Evolutionary conservation across 208 protist genomes (phyloP), one percentile per base, ranked within the genome.

Genomic region (Strigomonas galati): DNA sequence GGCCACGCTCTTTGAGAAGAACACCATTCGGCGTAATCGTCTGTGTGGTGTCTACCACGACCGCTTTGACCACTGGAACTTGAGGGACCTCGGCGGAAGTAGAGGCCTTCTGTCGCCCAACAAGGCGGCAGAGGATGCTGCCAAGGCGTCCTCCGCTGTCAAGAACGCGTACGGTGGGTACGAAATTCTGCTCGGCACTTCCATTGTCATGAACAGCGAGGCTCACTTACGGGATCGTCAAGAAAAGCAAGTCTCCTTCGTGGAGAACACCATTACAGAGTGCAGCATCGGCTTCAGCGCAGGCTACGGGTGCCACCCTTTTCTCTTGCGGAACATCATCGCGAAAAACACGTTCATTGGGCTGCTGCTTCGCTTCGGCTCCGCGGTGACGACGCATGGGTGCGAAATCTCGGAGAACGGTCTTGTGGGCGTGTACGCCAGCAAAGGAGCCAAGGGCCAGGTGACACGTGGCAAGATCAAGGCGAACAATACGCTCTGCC

Each of bases 21-120:
- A 95, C 60, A 62, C 30, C 0, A 95, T 95, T 56, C 71, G 65
- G 0, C 71, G 76, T 14, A 95, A 93, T 63, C 83, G 85, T 2
- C 54, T 91, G 32, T 91, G 77, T 80, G 89, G 89, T n/a, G 76
- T 95, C 17, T 93, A 82, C 74, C 78, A 86, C 69, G 89, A 95
- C 51, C 73, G 74, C n/a, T 85, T 89, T 48, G 83, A 86, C 46
- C 75, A 82, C 69, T 81, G 79, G 72, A 74, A 89, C 62, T 56
- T 90, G 15, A 70, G 63, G 12, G 59, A 71, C 21, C 59, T 73
- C 23, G 57, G 71, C 17, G 65, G 70, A 30, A 15, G 32, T 27
- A 2, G 10, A 5, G 14, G 14, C 40, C 1, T 46, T 17, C 3
- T 17, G 1, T 46, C 40, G 15, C 40, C 40, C 40, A 46, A 46